Evolutionary conservation across 2,329 filamentous ascomycete genomes (phyloP).

Genomic region (Ophiostoma pallidulum): DNA sequence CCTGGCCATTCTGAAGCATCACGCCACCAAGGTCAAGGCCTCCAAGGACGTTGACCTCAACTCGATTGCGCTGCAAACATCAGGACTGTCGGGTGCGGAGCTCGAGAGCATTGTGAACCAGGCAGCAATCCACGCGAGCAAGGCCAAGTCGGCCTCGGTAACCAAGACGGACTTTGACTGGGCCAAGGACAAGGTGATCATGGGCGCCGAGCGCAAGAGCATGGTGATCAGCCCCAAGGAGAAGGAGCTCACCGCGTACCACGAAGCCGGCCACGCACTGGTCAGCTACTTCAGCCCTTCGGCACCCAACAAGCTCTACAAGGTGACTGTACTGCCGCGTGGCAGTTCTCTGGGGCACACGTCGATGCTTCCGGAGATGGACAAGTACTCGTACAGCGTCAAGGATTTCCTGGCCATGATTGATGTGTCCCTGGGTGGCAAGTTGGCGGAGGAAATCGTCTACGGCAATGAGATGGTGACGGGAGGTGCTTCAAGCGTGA

Average conservation of each 20-base stretch:
- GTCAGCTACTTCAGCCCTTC: conserved; percentile 73
- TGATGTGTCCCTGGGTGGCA: conserved; percentile 67
- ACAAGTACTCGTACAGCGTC: conserved; percentile 83
- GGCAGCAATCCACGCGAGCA: conserved; percentile 88
- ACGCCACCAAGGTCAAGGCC: conserved; percentile 83
- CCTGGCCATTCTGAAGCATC: conserved; percentile 85
- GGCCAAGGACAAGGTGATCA: conserved; percentile 96
- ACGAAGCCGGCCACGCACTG: conserved; percentile 92
- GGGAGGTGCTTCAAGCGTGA: conserved; percentile 70
- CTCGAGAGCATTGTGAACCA: conserved; percentile 96
- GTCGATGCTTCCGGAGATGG: conserved; percentile 78
- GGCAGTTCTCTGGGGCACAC: conserved; percentile 82
- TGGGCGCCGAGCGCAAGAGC: conserved; percentile 87
- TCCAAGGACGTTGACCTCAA: conserved; percentile 72
- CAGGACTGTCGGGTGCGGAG: conserved; percentile 90
- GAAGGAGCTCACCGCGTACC: conserved; percentile 93
- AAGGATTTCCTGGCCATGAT: conserved; percentile 62
- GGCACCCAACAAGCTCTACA: conserved; percentile 73
- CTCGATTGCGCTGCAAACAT: conserved; percentile 75
- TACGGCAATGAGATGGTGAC: conserved; percentile 89
- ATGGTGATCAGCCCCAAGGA: conserved; percentile 89
- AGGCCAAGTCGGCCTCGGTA: conserved; percentile 68
- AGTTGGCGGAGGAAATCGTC: conserved; percentile 76
- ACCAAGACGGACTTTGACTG: conserved; percentile 79
- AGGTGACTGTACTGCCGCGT: conserved; percentile 92